Percentiles rank a stretch among this genome's conserved stretches.
phyloP scores from a whole-genome alignment of 208 protist genomes.

The Lotmaria passim region DNA sequence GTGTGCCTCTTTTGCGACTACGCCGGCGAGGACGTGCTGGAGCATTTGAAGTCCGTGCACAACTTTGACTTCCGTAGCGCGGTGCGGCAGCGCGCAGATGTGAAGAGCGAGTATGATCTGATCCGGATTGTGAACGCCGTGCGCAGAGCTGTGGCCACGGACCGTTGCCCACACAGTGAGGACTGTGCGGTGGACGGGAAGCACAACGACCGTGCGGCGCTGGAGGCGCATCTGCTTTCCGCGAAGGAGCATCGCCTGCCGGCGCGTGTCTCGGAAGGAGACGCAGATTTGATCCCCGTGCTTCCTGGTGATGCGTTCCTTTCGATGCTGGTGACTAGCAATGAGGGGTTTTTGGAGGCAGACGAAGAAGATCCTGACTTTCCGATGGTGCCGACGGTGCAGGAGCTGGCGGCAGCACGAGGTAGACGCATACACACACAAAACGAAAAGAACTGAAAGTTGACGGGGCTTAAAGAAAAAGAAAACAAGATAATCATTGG shows the following conservation, averaged over 20 bases:
- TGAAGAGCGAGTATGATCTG: slow-evolving; percentile 76
- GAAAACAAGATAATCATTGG: no score
- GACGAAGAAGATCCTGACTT: slow-evolving; percentile 72
- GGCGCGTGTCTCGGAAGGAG: slow-evolving; percentile 33
- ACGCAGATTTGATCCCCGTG: slow-evolving; percentile 62
- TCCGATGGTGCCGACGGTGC: slow-evolving; percentile 79
- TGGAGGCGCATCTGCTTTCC: slow-evolving; percentile 51
- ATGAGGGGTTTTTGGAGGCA: slow-evolving; percentile 45
- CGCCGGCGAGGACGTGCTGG: slow-evolving; percentile 41
- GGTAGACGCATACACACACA: no score
- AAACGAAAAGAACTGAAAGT: no score
- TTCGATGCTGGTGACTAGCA: slow-evolving; percentile 65
- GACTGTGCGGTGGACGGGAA: slow-evolving; percentile 28
- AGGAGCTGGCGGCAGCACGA: slow-evolving; percentile 33
- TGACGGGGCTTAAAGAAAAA: no score
- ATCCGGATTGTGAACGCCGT: slow-evolving; percentile 82
- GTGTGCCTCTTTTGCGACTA: slow-evolving; percentile 73
- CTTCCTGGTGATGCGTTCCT: slow-evolving; percentile 75
- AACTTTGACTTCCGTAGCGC: slow-evolving; percentile 56
- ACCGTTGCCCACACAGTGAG: slow-evolving; percentile 33
- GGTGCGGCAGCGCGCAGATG: slow-evolving; percentile 43
- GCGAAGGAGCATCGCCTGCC: slow-evolving; percentile 61
- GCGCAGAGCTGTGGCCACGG: slow-evolving; percentile 45
- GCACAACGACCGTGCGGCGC: slow-evolving; percentile 34
- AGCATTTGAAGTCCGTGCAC: slow-evolving; percentile 62